Evolutionary conservation across 2,329 filamentous ascomycete species (phyloP), one percentile per base, ranked within the genome.

Genomic region (Aspergillus costaricaensis): DNA sequence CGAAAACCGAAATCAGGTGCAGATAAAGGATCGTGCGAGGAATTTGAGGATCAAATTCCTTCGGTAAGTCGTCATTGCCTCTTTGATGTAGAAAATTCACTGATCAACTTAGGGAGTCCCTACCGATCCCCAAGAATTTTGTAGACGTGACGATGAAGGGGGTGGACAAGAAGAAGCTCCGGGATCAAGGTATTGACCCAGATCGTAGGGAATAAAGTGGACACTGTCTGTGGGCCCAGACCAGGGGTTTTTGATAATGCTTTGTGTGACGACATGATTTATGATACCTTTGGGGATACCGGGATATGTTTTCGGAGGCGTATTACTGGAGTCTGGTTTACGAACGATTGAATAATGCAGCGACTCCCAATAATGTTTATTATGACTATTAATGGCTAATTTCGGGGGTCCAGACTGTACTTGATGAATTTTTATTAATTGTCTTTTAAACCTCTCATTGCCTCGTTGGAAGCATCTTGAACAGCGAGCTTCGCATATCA

Each of bases 21-120:
- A 84, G 48, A 62, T 86, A 7, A 85, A 84, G 65, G 82, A 85
- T 63, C 81, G 80, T 61, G 84, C 83, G 4, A 77, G 85, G 54
- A 85, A 85, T 61, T 71, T 86, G 59, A 84, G 83, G 67, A 72
- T 79, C 43, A 41, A 50, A 21, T 60, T 56, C 27, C 17, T 41
- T 25, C 54, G 59, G 65, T 67, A 55, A 14, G 57, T 49, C 0
- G 1, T 15, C n/a, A 19, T 6, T 36, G 21, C 5, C 1, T 3
- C 19, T 43, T 8, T 21, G 17, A 14, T 19, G 7, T 44, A 23
- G 14, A 10, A 23, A 14, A 15, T 19, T 12, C n/a, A 32, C 30
- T 17, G 10, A 3, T 15, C 14, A 53, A 77, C 77, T 41, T 63
- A 72, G 19, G 60, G 65, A n/a, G 27, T 30, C 27, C 27, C 38